Base-by-base conservation (phyloP, 1,284 basidiomycete species). In the Ceratobasidium sp. region DNA sequence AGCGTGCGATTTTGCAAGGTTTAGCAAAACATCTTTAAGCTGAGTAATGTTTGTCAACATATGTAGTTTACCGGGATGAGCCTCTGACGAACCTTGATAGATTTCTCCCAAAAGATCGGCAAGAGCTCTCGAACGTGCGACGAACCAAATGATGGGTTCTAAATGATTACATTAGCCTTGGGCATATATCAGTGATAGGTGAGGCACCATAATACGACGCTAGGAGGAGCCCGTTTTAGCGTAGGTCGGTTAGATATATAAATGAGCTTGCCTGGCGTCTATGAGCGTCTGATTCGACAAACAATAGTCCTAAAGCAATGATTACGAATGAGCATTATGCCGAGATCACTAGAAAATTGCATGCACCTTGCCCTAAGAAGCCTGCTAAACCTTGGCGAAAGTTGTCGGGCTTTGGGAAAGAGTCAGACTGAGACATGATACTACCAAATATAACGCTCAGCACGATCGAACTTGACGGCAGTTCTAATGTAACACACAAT, bases 61-160 rank as follows among this genome's bases (percentile, higher is more conserved):
- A 3, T 53, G 49, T 13, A 3, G 7, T 23, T n/a, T n/a, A 64
- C 20, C n/a, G 28, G 2, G 46, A 53, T 39, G 61, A 12, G 73
- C 53, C 4, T 23, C 10, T 39, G 58, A 3, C 46, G 28, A 18
- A 77, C 78, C 55, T 71, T 53, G 26, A 77, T 75, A 0, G 79
- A 72, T 42, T 77, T 79, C 7, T 66, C 44, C 46, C 79, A 44
- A 53, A 80, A 72, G 0, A 80, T 53, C 4, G 79, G 78, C 4
- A 71, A 56, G 26, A 80, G 58, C 1, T 26, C 68, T 28, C 69
- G 42, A 39, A 80, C 64, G 23, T 77, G 78, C 10, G 72, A 23
- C 13, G 67, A 56, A 44, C 79, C 71, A 67, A 80, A 80, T 10
- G 71, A 75, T 10, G 77, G 79, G 33, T 80, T 80, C 79, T 80